Evolutionary conservation across 1,139 yeast genomes (phyloP), one percentile per base, ranked within the genome.

Genomic region (Williopsis jadinii): DNA sequence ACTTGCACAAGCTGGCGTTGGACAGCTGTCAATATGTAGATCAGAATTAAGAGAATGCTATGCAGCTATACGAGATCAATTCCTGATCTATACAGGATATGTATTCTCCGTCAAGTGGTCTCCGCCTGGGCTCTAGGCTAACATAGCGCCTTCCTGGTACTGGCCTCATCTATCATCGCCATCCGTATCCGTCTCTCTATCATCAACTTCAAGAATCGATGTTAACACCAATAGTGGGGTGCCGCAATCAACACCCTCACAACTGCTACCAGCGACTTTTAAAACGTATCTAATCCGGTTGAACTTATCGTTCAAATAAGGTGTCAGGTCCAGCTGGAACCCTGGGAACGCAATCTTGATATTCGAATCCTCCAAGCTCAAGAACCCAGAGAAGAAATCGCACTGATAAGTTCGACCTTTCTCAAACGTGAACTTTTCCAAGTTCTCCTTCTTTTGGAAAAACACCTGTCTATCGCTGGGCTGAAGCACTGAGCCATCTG

Each of bases 301-400:
- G 36, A 53, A 54, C 24, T 47, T 48, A 11, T 49, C 61, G 27
- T 62, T 63, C 40, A 71, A 59, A 46, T 70, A 70, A 35, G 57
- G 60, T 39, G 68, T 63, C 28, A 71, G 63, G 44, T 68, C 64
- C 44, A 70, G 46, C 15, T 60, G 61, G 48, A 65, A 70, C 3
- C 74, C 75, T 3, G 77, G 77, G 40, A 72, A 51, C 36, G 61
- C 54, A 31, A 72, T 57, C 15, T 63, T 63, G 44, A 71, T 63
- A 9, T 60, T 55, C 35, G 61, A 54, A 35, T 60, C 59, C 42
- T 68, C 60, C 50, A 73, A 54, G 27, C 68, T 68, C 14, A 72
- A 49, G 41, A 67, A 62, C 3, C 71, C 69, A 5, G 73, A 71
- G 46, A 58, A 61, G 49, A 72, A 72, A 41, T 70, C 74, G 49